Conservation (phyloP, 208 protist species). For the Histomonas meleagridis region DNA sequence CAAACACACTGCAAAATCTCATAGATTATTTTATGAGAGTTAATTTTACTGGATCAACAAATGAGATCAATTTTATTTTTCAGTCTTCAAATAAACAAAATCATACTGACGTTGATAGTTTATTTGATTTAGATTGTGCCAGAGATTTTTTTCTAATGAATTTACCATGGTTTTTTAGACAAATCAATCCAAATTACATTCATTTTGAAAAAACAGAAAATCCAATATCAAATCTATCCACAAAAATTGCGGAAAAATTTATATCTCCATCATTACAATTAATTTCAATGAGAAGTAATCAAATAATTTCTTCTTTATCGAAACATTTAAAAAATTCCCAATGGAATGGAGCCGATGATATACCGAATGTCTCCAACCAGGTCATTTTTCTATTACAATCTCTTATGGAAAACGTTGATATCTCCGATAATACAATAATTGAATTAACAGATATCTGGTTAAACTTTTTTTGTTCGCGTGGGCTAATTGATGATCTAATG, state of each 20-base stretch:
- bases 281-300: background rate
- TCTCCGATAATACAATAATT: background rate
- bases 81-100: background rate
- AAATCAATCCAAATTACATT: background rate
- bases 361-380: background rate
- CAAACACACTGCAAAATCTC: conserved; percentile 10
- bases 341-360: conserved; percentile 20
- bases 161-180: background rate
- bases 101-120: background rate
- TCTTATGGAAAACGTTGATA: too few relatives aligned
- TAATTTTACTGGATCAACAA: background rate
- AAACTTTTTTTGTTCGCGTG: background rate
- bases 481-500: background rate
- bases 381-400: background rate
- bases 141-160: background rate
- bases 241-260: background rate
- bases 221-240: background rate
- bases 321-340: background rate
- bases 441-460: background rate
- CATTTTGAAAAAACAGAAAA: background rate
- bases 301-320: background rate
- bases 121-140: background rate
- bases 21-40: background rate
- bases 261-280: background rate
- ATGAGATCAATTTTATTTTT: background rate